phyloP scores from a whole-genome alignment of 768 basidiomycete genomes.

The Fistulinella prunicolor region DNA sequence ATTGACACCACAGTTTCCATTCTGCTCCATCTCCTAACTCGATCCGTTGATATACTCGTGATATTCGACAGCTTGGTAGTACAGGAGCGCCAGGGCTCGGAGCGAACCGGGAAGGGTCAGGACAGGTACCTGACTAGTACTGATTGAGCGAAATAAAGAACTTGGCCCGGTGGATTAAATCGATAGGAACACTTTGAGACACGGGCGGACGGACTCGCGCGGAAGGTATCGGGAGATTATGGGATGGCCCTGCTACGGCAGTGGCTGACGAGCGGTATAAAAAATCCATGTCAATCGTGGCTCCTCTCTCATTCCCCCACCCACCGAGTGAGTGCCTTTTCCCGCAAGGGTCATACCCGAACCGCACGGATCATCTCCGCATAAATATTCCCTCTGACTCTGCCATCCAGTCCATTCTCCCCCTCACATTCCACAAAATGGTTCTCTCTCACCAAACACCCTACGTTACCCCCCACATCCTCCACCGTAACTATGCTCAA shows the following conservation, averaged over 20 bases:
- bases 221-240: constrained; percentile 29
- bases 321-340: constrained; percentile 19
- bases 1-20: constrained; percentile 1
- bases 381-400: constrained; percentile 10
- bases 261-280: constrained; percentile 28
- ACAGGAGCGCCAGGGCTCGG: constrained; percentile 12
- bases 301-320: constrained; percentile 1
- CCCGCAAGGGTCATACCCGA: constrained; percentile 13
- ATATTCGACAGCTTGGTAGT: neutral
- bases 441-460: constrained; percentile 71
- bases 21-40: neutral
- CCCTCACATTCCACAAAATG: constrained; percentile 42
- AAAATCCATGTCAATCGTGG: constrained; percentile 9
- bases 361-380: constrained; percentile 26
- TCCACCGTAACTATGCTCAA: constrained; percentile 84
- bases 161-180: neutral
- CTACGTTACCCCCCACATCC: constrained; percentile 86
- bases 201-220: constrained; percentile 21
- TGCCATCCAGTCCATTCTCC: neutral
- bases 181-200: neutral
- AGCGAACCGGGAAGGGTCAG: constrained; percentile 13
- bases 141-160: neutral
- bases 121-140: neutral
- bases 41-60: neutral
- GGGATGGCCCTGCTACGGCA: constrained; percentile 25